These are phyloP conservation scores for Colletotrichum sidae DNA, from an alignment of 2,329 filamentous ascomycete genomes.

Conservation along the genomic window DNA sequence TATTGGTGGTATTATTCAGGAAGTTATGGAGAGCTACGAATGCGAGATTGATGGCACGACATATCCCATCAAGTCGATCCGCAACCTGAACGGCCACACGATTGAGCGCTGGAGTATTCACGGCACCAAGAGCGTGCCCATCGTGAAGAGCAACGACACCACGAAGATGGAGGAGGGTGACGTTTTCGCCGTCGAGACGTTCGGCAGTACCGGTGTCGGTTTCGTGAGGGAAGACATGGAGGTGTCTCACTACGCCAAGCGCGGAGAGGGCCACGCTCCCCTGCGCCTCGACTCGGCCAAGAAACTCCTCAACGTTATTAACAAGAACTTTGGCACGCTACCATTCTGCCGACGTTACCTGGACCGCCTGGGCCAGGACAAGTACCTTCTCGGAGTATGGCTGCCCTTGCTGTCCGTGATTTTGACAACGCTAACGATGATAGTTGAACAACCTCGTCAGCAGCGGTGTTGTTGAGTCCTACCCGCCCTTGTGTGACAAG, in stretches of 20 bases:
- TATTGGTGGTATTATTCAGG: slow-evolving; percentile 77
- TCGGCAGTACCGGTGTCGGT: slow-evolving; percentile 83
- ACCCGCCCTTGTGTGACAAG: slow-evolving; percentile 89
- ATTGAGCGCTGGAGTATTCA: slow-evolving; percentile 83
- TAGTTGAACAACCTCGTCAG: slow-evolving; percentile 88
- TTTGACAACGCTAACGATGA: slow-evolving; percentile 40
- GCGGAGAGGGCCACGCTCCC: slow-evolving; percentile 78
- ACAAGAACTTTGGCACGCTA: slow-evolving; percentile 95
- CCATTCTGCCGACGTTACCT: slow-evolving; percentile 92
- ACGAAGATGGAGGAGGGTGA: slow-evolving; percentile 91
- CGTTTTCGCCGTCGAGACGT: slow-evolving; percentile 85
- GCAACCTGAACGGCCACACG: slow-evolving; percentile 80
- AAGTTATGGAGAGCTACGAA: slow-evolving; percentile 83
- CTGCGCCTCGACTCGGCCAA: slow-evolving; percentile 85
- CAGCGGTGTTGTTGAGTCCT: slow-evolving; percentile 87
- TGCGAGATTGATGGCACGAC: slow-evolving; percentile 76
- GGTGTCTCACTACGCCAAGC: slow-evolving; percentile 87
- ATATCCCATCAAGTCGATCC: slow-evolving; percentile 77
- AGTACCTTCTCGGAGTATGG: slow-evolving; percentile 88
- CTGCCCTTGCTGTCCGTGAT: slow-evolving; percentile 40
- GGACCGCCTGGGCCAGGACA: slow-evolving; percentile 92
- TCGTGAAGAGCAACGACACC: slow-evolving; percentile 80
- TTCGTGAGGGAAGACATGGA: slow-evolving; percentile 84
- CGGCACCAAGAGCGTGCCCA: slow-evolving; percentile 83
- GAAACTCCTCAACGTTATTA: slow-evolving; percentile 87